phyloP scores from a whole-genome alignment of 257 asterid species.

The Solanum megistacrolobum region DNA sequence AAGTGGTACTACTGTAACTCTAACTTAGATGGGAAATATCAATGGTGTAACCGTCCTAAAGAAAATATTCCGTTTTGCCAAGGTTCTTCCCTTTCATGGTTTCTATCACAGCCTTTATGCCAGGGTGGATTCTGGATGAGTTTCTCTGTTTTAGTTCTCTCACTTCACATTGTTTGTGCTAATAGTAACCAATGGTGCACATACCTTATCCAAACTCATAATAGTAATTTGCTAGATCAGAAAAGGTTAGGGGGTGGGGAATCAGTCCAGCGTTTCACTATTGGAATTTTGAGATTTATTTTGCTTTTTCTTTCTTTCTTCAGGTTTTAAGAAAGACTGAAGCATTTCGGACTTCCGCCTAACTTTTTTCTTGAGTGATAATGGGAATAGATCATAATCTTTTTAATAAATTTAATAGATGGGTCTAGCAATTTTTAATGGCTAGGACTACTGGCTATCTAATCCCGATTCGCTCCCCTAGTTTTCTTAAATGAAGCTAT shows the following conservation, averaged over 20 bases:
- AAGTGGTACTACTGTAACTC: not conserved
- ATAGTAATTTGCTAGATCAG: no score
- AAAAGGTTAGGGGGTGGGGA: no score
- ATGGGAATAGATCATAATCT: not conserved
- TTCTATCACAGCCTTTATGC: not conserved
- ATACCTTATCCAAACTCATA: no score
- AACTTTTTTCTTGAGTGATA: not conserved
- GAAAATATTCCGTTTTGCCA: not conserved
- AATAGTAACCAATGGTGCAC: not conserved
- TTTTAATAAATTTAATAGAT: not conserved
- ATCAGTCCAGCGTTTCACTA: no score
- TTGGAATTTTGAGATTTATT: not conserved
- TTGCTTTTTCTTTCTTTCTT: not conserved
- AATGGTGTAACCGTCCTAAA: not conserved
- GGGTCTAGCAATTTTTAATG: not conserved
- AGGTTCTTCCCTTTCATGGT: not conserved
- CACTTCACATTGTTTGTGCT: not conserved
- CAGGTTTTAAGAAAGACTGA: not conserved
- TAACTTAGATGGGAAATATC: not conserved
- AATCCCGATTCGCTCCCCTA: not conserved
- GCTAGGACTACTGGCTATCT: not conserved
- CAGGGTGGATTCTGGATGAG: not conserved
- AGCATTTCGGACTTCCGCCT: not conserved
- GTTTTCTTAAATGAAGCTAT: not conserved
- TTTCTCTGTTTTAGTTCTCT: not conserved